These are phyloP conservation scores for Barnettozyma californica DNA, from an alignment of 805 yeast species.

Conservation along the genomic window DNA sequence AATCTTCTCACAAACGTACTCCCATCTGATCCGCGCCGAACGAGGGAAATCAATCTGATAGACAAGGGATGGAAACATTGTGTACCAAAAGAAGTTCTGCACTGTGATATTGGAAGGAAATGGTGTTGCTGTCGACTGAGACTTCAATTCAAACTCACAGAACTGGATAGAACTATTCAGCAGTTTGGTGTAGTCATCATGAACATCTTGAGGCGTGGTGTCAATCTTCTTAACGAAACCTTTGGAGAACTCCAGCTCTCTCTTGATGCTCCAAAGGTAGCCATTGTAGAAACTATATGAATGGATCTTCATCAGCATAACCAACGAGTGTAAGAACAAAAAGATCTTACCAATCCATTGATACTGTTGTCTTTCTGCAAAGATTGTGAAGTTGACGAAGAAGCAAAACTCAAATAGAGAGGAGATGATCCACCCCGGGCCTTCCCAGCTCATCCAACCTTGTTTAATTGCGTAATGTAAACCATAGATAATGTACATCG, in stretches of 20 bases:
- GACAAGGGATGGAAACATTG: slow-evolving; percentile 87
- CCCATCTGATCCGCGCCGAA: slow-evolving; percentile 61
- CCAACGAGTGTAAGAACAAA: slow-evolving; percentile 76
- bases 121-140: slow-evolving; percentile 39
- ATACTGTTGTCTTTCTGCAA: slow-evolving; percentile 51
- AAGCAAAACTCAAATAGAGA: slow-evolving; percentile 50
- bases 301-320: slow-evolving; percentile 91
- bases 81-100: slow-evolving; percentile 62
- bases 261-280: slow-evolving; percentile 62
- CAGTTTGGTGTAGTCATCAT: slow-evolving; percentile 24
- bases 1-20: slow-evolving; percentile 61
- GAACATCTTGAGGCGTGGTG: slow-evolving; percentile 14
- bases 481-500: slow-evolving; percentile 53
- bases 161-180: slow-evolving; percentile 50
- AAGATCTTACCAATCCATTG: slow-evolving; percentile 90
- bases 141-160: slow-evolving; percentile 64
- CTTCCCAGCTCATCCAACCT: slow-evolving; percentile 51
- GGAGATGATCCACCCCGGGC: slow-evolving; percentile 60
- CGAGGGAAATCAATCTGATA: slow-evolving; percentile 82
- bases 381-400: slow-evolving; percentile 46
- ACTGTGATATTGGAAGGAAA: slow-evolving; percentile 75
- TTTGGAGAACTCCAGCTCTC: slow-evolving; percentile 49
- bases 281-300: slow-evolving; percentile 92
- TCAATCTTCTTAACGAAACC: slow-evolving; percentile 37
- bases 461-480: slow-evolving; percentile 52